These are phyloP conservation scores for Termitomyces titanicus DNA, from an alignment of 768 basidiomycete species.

Conservation along the genomic window DNA sequence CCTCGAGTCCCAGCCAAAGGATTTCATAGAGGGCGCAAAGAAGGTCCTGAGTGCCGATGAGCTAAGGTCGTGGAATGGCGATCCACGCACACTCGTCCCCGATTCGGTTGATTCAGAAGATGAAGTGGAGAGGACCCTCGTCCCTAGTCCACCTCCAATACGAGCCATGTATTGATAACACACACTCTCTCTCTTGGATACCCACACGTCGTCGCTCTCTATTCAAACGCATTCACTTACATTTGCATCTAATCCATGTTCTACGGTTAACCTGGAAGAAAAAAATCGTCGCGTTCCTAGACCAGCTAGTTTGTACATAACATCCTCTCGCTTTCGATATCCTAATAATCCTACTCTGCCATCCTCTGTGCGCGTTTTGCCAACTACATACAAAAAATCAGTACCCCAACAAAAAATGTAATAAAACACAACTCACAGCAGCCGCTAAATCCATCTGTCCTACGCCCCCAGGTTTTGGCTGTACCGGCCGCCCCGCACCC, in stretches of 20 bases:
- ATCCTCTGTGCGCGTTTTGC: slow-evolving; percentile 75
- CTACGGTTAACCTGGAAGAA: no score
- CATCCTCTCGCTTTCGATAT: no score
- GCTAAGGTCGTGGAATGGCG: slow-evolving; percentile 52
- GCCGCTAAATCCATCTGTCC: slow-evolving; percentile 82
- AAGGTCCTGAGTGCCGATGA: slow-evolving; percentile 77
- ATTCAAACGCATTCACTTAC: no score
- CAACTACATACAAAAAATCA: slow-evolving; percentile 39
- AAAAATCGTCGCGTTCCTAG: not conserved
- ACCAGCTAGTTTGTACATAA: not conserved
- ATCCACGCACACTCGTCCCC: slow-evolving; percentile 24
- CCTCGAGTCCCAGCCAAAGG: slow-evolving; percentile 52
- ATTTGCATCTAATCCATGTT: not conserved
- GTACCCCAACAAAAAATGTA: slow-evolving; percentile 1
- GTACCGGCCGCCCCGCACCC: slow-evolving; percentile 29
- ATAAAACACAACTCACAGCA: slow-evolving; percentile 49
- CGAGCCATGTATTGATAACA: no score
- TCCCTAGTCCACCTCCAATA: slow-evolving; percentile 22
- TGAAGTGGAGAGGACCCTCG: slow-evolving; percentile 37
- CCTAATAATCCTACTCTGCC: slow-evolving; percentile 35
- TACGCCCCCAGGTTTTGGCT: slow-evolving; percentile 23
- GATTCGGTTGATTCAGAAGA: slow-evolving; percentile 30
- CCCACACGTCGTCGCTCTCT: no score
- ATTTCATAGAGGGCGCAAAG: slow-evolving; percentile 42
- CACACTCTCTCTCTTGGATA: not conserved